Evolutionary conservation across 441 rosid species (phyloP).

Genomic region (Erysimum cheiri): DNA sequence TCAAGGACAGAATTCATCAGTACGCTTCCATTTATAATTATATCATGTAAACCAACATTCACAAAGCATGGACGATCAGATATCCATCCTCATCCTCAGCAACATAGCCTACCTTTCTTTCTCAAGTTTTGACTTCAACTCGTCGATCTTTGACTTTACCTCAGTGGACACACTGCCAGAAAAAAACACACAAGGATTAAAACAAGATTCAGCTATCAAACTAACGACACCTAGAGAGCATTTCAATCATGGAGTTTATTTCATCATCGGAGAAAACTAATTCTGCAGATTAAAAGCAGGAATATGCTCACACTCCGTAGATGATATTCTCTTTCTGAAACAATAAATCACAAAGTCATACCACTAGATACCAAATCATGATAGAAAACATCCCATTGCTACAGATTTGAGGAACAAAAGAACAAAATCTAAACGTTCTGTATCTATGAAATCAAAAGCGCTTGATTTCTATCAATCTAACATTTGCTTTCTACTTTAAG

Average conservation of each 20-base stretch:
- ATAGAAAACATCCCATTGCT: not conserved
- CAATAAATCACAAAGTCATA: not conserved
- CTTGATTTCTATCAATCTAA: not conserved
- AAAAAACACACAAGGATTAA: conserved; percentile 17
- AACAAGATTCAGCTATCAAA: conserved; percentile 26
- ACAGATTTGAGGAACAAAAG: conserved; percentile 1
- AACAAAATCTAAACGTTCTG: conserved; percentile 3
- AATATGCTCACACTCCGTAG: not conserved
- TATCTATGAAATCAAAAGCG: conserved; percentile 10
- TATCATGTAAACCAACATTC: conserved; percentile 28
- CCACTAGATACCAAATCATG: not conserved
- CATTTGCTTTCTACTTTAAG: not conserved
- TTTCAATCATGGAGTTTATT: not conserved
- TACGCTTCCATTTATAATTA: conserved; percentile 9
- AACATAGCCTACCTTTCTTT: conserved; percentile 64
- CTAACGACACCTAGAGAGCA: not conserved
- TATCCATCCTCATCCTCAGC: not conserved
- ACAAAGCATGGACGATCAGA: conserved; percentile 23
- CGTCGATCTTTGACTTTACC: conserved; percentile 64
- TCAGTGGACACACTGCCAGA: conserved; percentile 74
- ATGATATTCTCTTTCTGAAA: not conserved
- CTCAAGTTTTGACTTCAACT: conserved; percentile 71
- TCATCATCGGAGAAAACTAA: conserved; percentile 10
- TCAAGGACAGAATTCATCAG: conserved; percentile 25
- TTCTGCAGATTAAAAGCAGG: conserved; percentile 13